Evolutionary conservation across 2,329 filamentous ascomycete genomes (phyloP).

Genomic region (Aureobasidium sp.): DNA sequence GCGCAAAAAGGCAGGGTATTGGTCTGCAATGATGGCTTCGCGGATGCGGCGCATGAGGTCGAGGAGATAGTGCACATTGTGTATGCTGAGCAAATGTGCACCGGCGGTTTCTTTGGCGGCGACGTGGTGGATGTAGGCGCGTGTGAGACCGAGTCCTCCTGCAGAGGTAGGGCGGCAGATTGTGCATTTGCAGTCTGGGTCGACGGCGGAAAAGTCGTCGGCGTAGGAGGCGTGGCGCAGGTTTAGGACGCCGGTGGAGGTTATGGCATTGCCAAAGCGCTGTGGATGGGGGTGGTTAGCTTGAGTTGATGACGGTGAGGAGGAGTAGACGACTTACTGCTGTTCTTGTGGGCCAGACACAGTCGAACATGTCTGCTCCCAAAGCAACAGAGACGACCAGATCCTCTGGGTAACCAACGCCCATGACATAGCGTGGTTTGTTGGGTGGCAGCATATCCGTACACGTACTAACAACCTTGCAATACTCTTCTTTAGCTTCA

Average conservation of each 20-base stretch:
- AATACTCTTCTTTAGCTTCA: slow-evolving; percentile 89
- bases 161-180: slow-evolving; percentile 59
- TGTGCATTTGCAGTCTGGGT: slow-evolving; percentile 70
- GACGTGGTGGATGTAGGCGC: slow-evolving; percentile 86
- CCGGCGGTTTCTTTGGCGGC: slow-evolving; percentile 91
- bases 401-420: slow-evolving; percentile 93
- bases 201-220: slow-evolving; percentile 73
- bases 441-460: slow-evolving; percentile 75
- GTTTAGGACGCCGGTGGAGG: slow-evolving; percentile 71
- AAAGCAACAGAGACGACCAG: slow-evolving; percentile 87
- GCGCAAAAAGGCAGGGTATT: slow-evolving; percentile 68
- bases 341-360: slow-evolving; percentile 95
- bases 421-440: slow-evolving; percentile 99
- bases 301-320: too few species aligned
- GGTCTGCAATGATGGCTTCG: slow-evolving; percentile 70
- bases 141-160: slow-evolving; percentile 70
- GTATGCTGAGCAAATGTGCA: slow-evolving; percentile 77
- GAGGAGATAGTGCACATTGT: slow-evolving; percentile 91
- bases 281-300: slow-evolving; percentile 18
- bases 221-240: slow-evolving; percentile 68
- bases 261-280: slow-evolving; percentile 91
- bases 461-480: slow-evolving; percentile 73
- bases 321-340: slow-evolving; percentile 46
- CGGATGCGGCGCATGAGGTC: slow-evolving; percentile 69
- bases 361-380: slow-evolving; percentile 99